A percentile compares a stretch with the other conserved stretches of the same genome.
These are phyloP conservation scores for Camelina sativa DNA, from an alignment of 345 rosid species.

Conservation along the genomic window DNA sequence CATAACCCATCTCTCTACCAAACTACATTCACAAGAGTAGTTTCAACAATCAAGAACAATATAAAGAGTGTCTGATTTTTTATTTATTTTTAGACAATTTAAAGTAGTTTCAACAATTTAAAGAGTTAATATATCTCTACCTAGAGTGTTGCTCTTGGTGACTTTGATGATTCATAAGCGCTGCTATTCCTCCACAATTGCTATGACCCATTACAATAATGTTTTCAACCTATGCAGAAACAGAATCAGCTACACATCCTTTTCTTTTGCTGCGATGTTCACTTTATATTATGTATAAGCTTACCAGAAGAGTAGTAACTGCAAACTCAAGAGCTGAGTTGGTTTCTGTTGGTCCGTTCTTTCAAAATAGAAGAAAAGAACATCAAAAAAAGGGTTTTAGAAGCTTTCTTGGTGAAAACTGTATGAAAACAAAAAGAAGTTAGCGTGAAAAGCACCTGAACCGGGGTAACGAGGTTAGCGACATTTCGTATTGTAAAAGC, in stretches of 20 bases:
- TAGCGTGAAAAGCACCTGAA: slow-evolving; percentile 54
- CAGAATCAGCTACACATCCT: background rate
- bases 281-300: slow-evolving; percentile 24
- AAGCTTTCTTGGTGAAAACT: background rate
- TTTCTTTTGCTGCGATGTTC: background rate
- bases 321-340: slow-evolving; percentile 96
- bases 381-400: background rate
- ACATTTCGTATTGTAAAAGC: slow-evolving; percentile 85
- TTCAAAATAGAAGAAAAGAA: slow-evolving; percentile 31
- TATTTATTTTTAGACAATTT: too few relatives aligned
- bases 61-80: too few relatives aligned
- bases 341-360: slow-evolving; percentile 94
- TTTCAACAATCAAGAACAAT: background rate
- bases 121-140: slow-evolving; percentile 38
- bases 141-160: slow-evolving; percentile 61
- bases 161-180: slow-evolving; percentile 81
- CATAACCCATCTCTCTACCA: slow-evolving; percentile 80
- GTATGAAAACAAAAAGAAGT: background rate
- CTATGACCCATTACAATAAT: slow-evolving; percentile 88
- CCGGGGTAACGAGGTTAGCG: slow-evolving; percentile 87
- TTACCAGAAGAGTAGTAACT: slow-evolving; percentile 72
- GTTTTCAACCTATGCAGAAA: slow-evolving; percentile 70
- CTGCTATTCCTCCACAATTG: slow-evolving; percentile 85
- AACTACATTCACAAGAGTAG: slow-evolving; percentile 45
- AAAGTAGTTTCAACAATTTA: too few relatives aligned